These are phyloP conservation scores for Irpex lacteus DNA, from an alignment of 1,284 basidiomycete species.

Conservation along the genomic window DNA sequence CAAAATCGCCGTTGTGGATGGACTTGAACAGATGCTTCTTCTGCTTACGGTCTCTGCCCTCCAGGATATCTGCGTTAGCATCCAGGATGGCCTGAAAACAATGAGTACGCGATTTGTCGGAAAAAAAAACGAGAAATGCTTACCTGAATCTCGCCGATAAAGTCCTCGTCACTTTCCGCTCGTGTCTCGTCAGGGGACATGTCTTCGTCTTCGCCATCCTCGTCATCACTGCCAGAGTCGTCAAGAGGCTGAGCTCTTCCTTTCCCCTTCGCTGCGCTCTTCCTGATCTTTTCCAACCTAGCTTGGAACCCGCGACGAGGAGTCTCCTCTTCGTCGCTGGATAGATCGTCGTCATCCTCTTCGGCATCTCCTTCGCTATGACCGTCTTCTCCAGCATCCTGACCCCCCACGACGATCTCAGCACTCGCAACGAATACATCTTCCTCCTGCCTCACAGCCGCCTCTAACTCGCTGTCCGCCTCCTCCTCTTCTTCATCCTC, in stretches of 20 bases:
- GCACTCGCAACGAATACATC: slow-evolving; percentile 29
- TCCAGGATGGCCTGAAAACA: slow-evolving; percentile 40
- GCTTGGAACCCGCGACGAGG: slow-evolving; percentile 53
- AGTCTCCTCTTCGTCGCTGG: slow-evolving; percentile 37
- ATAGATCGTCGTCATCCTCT: slow-evolving; percentile 29
- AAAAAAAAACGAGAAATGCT: slow-evolving; percentile 12
- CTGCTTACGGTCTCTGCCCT: slow-evolving; percentile 43
- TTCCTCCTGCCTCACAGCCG: slow-evolving; percentile 32
- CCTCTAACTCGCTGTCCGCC: slow-evolving; percentile 20
- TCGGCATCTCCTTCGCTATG: slow-evolving; percentile 18
- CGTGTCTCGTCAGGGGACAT: slow-evolving; percentile 38
- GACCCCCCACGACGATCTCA: slow-evolving; percentile 6
- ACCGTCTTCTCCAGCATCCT: neutral
- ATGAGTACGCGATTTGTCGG: neutral
- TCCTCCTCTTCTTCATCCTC: slow-evolving; percentile 15
- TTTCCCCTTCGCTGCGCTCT: slow-evolving; percentile 28
- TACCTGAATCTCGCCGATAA: slow-evolving; percentile 63
- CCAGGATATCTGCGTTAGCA: slow-evolving; percentile 38
- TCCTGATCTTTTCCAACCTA: slow-evolving; percentile 43
- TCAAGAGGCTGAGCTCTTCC: slow-evolving; percentile 47
- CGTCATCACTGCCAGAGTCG: slow-evolving; percentile 13
- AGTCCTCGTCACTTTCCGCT: slow-evolving; percentile 65
- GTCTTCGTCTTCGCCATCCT: slow-evolving; percentile 25
- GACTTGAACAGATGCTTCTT: slow-evolving; percentile 63
- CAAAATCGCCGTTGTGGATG: slow-evolving; percentile 59